Percentiles rank a stretch among this genome's conserved stretches.
Conservation (phyloP, 768 basidiomycete genomes). For the Collybiopsis luxurians region DNA sequence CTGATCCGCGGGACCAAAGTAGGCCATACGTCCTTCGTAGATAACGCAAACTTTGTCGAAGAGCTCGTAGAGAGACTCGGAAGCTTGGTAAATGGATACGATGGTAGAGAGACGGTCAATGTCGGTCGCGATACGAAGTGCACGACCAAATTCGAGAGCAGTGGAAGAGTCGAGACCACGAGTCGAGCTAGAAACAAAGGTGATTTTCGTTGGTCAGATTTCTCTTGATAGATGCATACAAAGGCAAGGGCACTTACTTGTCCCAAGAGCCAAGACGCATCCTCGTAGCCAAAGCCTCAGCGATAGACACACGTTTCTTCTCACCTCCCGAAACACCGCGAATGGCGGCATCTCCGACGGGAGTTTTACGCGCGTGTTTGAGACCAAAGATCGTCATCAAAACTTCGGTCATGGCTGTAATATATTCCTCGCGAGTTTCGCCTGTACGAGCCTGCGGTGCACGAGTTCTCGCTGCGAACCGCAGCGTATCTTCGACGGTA, state of each 20-base stretch:
- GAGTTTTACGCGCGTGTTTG: constrained; percentile 65
- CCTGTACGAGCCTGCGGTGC: constrained; percentile 56
- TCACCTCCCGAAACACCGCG: constrained; percentile 77
- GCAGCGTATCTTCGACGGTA: constrained; percentile 74
- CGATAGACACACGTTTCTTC: constrained; percentile 81
- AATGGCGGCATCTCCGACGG: constrained; percentile 75
- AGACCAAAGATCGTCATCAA: constrained; percentile 74
- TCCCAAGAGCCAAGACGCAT: constrained; percentile 73
- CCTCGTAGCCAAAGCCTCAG: constrained; percentile 63
- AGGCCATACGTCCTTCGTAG: constrained; percentile 71
- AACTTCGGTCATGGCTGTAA: constrained; percentile 49
- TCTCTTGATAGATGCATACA: too few relatives aligned
- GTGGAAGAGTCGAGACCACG: constrained; percentile 67
- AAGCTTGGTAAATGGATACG: constrained; percentile 85
- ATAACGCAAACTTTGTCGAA: constrained; percentile 82
- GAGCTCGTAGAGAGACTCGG: constrained; percentile 57
- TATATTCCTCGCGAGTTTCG: constrained; percentile 40
- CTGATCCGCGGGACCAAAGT: constrained; percentile 64
- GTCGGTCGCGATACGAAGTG: constrained; percentile 64
- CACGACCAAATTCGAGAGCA: constrained; percentile 69
- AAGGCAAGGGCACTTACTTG: too few relatives aligned
- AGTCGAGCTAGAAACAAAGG: constrained; percentile 47
- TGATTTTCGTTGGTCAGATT: too few relatives aligned
- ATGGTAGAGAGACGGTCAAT: constrained; percentile 54
- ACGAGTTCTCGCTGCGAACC: constrained; percentile 66